Evolutionary conservation across 2,329 filamentous ascomycete species (phyloP), one percentile per base, ranked within the genome.

Genomic region (Phyllosticta citriasiana): DNA sequence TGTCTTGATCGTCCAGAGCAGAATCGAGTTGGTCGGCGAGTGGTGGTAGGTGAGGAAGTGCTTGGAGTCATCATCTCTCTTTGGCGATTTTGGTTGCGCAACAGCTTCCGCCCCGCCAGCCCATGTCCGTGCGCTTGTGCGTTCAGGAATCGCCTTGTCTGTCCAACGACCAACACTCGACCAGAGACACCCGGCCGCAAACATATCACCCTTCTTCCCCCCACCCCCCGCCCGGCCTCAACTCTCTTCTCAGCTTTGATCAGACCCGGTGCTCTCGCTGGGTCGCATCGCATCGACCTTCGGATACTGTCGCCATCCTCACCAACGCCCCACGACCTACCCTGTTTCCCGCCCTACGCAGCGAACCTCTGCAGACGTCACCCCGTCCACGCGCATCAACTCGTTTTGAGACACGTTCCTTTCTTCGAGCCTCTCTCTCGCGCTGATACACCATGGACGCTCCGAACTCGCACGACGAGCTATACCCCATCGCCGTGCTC

Each of bases 401-500:
- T 24, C 54, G 35, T 27, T 54, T 27, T 53, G 53, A 57, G 35
- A 50, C 22, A 35, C 30, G 59, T 55, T 57, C 59, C 55, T 50
- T 63, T 51, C 60, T 52, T 19, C 24, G 57, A 27, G 30, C 53
- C 83, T 77, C 77, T 30, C 59, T 19, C 54, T 19, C n/a, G 59
- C 60, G 60, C 55, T 62, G 56, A 60, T 24, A 53, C 55, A 60
- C 51, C 66, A 97, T 97, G 93, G 91, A 97, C 80, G 88, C 88
- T 79, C 84, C 87, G 77, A 89, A 88, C 79, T 86, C 93, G 81
- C 95, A 88, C 77, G 94, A 99, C 80, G 95, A 97, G 87, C 91
- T 99, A 73, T 99, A 97, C 79, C 94, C 94, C 76, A 99, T 99
- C 82, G 94, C 95, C 74, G 94, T 99, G 69, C 87, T 99, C 78